These are phyloP conservation scores for Penicillium simplicissimum DNA, from an alignment of 495 filamentous ascomycete species.

Conservation along the genomic window DNA sequence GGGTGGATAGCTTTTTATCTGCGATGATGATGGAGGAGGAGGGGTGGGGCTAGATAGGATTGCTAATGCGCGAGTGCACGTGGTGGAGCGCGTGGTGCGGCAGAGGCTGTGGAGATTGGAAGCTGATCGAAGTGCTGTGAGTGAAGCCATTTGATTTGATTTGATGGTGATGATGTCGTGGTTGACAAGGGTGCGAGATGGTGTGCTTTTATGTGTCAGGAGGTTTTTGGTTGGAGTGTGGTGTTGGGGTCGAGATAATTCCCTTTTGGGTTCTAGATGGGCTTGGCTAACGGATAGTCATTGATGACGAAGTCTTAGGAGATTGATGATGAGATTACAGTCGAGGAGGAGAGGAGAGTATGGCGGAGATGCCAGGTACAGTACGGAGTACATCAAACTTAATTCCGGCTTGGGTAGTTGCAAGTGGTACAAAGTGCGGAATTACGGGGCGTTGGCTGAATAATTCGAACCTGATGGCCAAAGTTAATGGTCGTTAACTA, in stretches of 20 bases:
- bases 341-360: not conserved
- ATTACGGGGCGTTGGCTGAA: not conserved
- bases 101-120: constrained; percentile 17
- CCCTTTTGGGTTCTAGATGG: not conserved
- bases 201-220: not conserved
- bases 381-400: not conserved
- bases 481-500: not conserved
- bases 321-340: not conserved
- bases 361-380: not conserved
- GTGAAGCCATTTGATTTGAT: constrained; percentile 14
- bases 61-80: not conserved
- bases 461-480: not conserved
- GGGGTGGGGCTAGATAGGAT: constrained; percentile 11
- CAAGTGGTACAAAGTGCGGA: not conserved
- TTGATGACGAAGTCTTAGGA: not conserved
- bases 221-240: not conserved
- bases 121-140: constrained; percentile 17
- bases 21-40: constrained; percentile 13
- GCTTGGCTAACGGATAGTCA: not conserved
- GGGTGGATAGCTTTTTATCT: constrained; percentile 46
- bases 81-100: constrained; percentile 19
- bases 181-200: not conserved
- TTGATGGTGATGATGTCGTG: not conserved
- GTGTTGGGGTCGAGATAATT: not conserved
- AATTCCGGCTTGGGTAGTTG: not conserved